Conservation (phyloP, 306 rosid species). For the Biancaea sappan region DNA sequence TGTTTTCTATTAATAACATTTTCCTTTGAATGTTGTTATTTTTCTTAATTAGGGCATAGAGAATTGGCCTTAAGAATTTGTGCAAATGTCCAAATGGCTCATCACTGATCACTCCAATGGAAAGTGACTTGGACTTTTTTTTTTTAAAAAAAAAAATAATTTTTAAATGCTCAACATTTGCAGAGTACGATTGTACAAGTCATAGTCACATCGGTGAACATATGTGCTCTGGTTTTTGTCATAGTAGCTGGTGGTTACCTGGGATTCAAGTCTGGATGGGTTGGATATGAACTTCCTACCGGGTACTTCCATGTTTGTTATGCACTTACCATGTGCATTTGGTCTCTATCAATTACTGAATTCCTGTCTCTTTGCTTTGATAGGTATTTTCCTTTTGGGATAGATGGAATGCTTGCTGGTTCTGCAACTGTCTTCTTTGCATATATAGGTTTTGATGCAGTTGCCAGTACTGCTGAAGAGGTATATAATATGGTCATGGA, state of each 20-base stretch:
- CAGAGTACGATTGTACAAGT: constrained; percentile 86
- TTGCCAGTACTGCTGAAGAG: constrained; percentile 98
- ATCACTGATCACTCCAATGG: neutral
- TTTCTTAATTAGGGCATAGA: neutral
- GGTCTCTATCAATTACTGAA: constrained; percentile 28
- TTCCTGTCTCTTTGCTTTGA: constrained; percentile 28
- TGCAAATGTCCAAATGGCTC: neutral
- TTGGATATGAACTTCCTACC: constrained; percentile 81
- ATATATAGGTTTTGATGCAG: constrained; percentile 88
- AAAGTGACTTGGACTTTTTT: neutral
- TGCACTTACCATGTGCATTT: constrained; percentile 6
- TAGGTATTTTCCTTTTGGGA: constrained; percentile 88
- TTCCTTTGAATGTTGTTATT: neutral
- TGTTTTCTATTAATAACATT: neutral
- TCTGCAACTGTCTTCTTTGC: constrained; percentile 98
- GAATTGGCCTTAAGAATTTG: neutral
- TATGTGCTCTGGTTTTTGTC: constrained; percentile 85
- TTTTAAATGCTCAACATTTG: constrained; percentile 32
- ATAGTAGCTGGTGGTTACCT: constrained; percentile 73
- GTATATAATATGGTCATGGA: constrained; percentile 38
- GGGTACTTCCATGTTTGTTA: constrained; percentile 54
- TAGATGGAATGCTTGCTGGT: constrained; percentile 94
- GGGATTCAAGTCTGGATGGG: constrained; percentile 93
- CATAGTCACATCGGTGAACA: constrained; percentile 68
- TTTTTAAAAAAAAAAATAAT: neutral